phyloP scores from a whole-genome alignment of 495 filamentous ascomycete species.

The Podospora bellae-mahoneyi region DNA sequence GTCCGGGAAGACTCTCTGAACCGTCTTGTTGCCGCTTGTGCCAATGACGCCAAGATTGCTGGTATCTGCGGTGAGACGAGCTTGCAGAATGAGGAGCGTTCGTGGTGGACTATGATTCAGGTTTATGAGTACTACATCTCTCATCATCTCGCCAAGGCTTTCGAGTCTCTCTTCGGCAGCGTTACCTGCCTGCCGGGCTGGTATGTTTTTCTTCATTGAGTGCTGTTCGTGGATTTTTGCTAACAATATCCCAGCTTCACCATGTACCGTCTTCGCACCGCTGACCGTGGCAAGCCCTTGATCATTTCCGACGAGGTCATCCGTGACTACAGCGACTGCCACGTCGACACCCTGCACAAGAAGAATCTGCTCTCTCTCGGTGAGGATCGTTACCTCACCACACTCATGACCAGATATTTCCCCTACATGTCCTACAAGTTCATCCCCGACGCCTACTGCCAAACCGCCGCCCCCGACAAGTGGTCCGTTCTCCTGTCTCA shows the following conservation, averaged over 20 bases:
- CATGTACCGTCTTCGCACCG: conserved; percentile 95
- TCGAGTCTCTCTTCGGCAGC: conserved; percentile 91
- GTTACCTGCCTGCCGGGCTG: conserved; percentile 98
- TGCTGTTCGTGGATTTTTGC: neutral
- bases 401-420: conserved; percentile 97
- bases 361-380: conserved; percentile 95
- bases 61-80: conserved; percentile 98
- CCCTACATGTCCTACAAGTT: conserved; percentile 96
- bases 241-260: conserved; percentile 65
- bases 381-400: conserved; percentile 96
- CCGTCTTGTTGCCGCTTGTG: conserved; percentile 86
- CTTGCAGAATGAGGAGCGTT: conserved; percentile 88
- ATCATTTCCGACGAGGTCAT: conserved; percentile 88
- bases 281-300: conserved; percentile 84
- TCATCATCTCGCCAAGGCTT: conserved; percentile 89
- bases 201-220: conserved; percentile 54
- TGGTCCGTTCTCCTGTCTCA: conserved; percentile 93
- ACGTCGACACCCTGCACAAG: conserved; percentile 95
- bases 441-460: conserved; percentile 84
- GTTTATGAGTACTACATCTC: conserved; percentile 99
- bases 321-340: conserved; percentile 78
- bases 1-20: conserved; percentile 91
- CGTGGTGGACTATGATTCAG: conserved; percentile 99
- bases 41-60: conserved; percentile 91
- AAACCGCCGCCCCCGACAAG: conserved; percentile 87